Conservation (phyloP, 108 stramenopile genomes). For the Nitzschia sp. region DNA sequence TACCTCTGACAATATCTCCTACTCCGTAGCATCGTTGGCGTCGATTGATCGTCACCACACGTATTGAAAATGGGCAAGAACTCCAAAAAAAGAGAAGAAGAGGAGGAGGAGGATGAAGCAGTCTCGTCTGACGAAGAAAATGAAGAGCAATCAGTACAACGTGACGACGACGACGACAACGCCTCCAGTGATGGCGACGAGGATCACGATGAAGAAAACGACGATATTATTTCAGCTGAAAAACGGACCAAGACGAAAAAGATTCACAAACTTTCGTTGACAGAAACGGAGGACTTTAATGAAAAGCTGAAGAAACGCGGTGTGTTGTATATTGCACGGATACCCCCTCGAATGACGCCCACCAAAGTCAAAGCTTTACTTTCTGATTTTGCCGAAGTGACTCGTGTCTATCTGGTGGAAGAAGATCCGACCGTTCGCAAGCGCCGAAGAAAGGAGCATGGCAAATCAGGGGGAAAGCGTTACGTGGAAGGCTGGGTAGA, state of each 20-base stretch:
- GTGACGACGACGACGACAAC: neutral
- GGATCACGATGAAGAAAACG: neutral
- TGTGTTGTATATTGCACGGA: constrained; percentile 92
- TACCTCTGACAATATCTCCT: neutral
- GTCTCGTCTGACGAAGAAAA: neutral
- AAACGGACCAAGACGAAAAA: constrained; percentile 40
- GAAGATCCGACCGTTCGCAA: constrained; percentile 86
- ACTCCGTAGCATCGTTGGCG: no score
- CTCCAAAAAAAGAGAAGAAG: neutral
- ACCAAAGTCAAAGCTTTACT: constrained; percentile 92
- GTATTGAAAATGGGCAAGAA: neutral
- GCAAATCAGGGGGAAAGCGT: constrained; percentile 75
- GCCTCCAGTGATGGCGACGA: neutral
- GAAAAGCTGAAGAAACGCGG: constrained; percentile 74
- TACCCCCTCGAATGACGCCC: constrained; percentile 96
- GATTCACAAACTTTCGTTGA: constrained; percentile 57
- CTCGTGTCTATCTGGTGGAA: constrained; percentile 91
- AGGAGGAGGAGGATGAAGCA: neutral
- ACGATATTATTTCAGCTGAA: neutral
- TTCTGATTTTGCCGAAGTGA: constrained; percentile 85
- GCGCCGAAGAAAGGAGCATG: constrained; percentile 66
- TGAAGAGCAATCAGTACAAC: neutral
- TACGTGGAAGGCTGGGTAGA: constrained; percentile 97
- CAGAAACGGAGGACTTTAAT: constrained; percentile 78
- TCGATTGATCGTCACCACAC: no score